Percentiles rank a stretch among this genome's conserved stretches.
Evolutionary conservation across 1,284 basidiomycete genomes (phyloP).

Genomic region (Trametes versicolor): DNA sequence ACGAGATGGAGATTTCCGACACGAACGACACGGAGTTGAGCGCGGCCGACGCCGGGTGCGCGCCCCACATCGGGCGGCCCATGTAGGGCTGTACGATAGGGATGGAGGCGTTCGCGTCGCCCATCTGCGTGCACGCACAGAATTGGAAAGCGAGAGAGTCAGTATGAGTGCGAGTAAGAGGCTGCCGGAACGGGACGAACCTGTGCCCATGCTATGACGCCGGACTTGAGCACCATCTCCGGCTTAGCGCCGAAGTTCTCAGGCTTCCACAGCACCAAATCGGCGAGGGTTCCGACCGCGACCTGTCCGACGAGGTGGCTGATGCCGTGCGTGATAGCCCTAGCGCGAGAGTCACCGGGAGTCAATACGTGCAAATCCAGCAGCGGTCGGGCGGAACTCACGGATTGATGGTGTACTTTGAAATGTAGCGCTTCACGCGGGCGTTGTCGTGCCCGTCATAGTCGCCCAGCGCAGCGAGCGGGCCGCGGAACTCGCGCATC

Average conservation of each 20-base stretch:
- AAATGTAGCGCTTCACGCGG: slow-evolving; percentile 97
- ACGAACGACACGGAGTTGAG: slow-evolving; percentile 89
- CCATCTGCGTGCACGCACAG: slow-evolving; percentile 65
- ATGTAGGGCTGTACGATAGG: slow-evolving; percentile 93
- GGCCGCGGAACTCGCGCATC: slow-evolving; percentile 86
- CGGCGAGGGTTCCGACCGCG: slow-evolving; percentile 86
- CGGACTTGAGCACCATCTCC: slow-evolving; percentile 94
- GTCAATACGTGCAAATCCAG: slow-evolving; percentile 10
- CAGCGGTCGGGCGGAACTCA: slow-evolving; percentile 54
- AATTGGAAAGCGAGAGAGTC: slow-evolving; percentile 10
- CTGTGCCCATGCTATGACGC: slow-evolving; percentile 91
- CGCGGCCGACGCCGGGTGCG: slow-evolving; percentile 77
- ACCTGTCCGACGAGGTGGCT: slow-evolving; percentile 90
- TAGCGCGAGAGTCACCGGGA: slow-evolving; percentile 43
- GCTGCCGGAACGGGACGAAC: slow-evolving; percentile 50
- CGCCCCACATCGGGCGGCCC: slow-evolving; percentile 91
- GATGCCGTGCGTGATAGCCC: slow-evolving; percentile 95
- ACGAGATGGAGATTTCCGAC: slow-evolving; percentile 76
- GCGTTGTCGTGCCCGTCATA: slow-evolving; percentile 81
- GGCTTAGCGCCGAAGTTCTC: slow-evolving; percentile 93
- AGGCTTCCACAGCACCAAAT: slow-evolving; percentile 95
- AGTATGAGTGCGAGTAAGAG: slow-evolving; percentile 16
- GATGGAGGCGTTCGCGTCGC: slow-evolving; percentile 93
- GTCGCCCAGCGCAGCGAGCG: slow-evolving; percentile 72
- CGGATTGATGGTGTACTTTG: slow-evolving; percentile 99